A percentile compares a stretch with the other conserved stretches of the same genome.
Evolutionary conservation across 2,329 filamentous ascomycete species (phyloP).

Genomic region (Penicillium hordei): DNA sequence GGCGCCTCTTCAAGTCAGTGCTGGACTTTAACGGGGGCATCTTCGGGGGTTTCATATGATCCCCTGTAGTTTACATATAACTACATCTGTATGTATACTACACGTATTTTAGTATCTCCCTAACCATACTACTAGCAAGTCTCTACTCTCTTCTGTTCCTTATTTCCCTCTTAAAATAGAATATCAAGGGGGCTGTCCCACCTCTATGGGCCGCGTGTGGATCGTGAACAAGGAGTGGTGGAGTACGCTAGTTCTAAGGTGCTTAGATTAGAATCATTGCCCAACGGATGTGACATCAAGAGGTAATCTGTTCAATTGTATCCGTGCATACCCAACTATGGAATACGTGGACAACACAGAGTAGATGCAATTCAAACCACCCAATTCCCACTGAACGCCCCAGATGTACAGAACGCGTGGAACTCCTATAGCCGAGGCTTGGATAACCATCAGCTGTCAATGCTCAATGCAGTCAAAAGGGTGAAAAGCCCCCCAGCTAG

Average conservation of each 20-base stretch:
- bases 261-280: constrained; percentile 20
- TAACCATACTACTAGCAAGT: not conserved
- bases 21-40: not conserved
- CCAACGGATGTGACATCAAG: constrained; percentile 1
- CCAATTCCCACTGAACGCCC: constrained; percentile 10
- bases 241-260: constrained; percentile 20
- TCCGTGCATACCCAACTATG: not conserved
- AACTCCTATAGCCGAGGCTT: constrained; percentile 22
- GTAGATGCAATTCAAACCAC: not conserved
- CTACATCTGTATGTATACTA: too few species aligned
- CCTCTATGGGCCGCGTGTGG: constrained; percentile 28
- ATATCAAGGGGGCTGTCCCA: constrained; percentile 20
- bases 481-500: constrained; percentile 8
- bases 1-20: constrained; percentile 8
- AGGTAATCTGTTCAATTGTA: not conserved
- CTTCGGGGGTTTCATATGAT: not conserved
- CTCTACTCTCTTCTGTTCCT: not conserved
- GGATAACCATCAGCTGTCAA: constrained; percentile 9
- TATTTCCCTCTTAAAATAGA: not conserved
- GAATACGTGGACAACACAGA: not conserved
- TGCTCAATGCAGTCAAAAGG: constrained; percentile 19
- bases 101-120: too few species aligned
- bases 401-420: constrained; percentile 11
- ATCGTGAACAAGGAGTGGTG: constrained; percentile 23
- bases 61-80: too few species aligned